These are phyloP conservation scores for Hyphopichia khmerensis DNA, from an alignment of 1,139 yeast genomes.

Conservation along the genomic window DNA sequence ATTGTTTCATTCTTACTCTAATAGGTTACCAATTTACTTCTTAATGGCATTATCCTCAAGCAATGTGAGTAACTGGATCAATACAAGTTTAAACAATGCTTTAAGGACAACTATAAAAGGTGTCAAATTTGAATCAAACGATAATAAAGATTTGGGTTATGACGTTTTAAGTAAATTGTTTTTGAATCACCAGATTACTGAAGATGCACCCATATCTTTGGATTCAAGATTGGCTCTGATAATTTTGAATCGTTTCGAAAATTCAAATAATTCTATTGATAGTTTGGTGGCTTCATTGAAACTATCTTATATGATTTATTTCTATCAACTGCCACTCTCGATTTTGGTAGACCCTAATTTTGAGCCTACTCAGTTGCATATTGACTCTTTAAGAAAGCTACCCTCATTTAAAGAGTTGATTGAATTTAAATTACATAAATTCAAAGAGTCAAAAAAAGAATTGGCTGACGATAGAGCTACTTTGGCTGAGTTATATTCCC, in stretches of 20 bases:
- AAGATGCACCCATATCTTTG: constrained; percentile 16
- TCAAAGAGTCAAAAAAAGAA: constrained; percentile 4
- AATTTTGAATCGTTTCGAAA: constrained; percentile 35
- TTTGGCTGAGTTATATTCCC: background rate
- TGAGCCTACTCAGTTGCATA: constrained; percentile 9
- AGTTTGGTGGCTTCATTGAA: constrained; percentile 53
- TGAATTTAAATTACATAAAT: constrained; percentile 18
- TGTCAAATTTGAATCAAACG: constrained; percentile 44
- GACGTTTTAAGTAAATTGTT: constrained; percentile 36
- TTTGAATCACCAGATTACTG: constrained; percentile 21
- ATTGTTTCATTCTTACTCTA: constrained; percentile 38
- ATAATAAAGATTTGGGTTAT: constrained; percentile 40
- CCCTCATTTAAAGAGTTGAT: constrained; percentile 39
- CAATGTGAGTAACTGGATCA: constrained; percentile 37
- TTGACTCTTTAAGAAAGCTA: constrained; percentile 28
- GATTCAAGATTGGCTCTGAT: constrained; percentile 32
- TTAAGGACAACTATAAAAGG: constrained; percentile 33
- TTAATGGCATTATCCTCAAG: constrained; percentile 55
- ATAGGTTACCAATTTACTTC: constrained; percentile 42
- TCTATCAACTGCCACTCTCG: constrained; percentile 66
- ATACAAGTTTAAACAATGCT: constrained; percentile 30
- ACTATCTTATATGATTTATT: constrained; percentile 67
- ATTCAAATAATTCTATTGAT: constrained; percentile 52
- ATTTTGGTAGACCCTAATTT: constrained; percentile 22
- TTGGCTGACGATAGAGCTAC: constrained; percentile 1